Conservation (phyloP, 208 protist species). For the Spongospora subterranea region DNA sequence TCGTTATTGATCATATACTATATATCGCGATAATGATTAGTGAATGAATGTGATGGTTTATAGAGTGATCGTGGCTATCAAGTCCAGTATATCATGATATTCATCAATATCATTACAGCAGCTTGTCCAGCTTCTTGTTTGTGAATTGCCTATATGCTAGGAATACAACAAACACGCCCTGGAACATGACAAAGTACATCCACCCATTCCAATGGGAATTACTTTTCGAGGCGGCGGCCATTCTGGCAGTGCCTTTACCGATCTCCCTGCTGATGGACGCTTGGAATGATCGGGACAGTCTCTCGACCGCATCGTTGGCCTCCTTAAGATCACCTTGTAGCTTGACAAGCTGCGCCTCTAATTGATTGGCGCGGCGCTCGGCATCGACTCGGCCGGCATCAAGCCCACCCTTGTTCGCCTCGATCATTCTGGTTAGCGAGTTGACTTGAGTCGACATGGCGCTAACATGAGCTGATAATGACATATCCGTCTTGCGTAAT, state of each 20-base stretch:
- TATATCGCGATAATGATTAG: too few species aligned
- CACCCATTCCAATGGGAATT: background rate
- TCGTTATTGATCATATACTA: too few species aligned
- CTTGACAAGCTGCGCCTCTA: background rate
- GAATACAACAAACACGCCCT: conserved; percentile 29
- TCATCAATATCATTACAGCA: conserved; percentile 16
- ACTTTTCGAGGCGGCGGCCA: background rate
- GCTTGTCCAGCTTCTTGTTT: conserved; percentile 46
- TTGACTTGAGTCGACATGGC: background rate
- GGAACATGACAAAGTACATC: conserved; percentile 19
- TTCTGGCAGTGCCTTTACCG: background rate
- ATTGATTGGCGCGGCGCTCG: background rate
- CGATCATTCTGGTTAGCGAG: conserved; percentile 16
- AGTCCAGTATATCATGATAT: too few species aligned
- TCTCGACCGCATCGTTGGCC: background rate
- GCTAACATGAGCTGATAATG: background rate
- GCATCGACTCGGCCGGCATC: conserved; percentile 35
- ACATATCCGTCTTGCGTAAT: background rate
- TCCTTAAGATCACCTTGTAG: background rate
- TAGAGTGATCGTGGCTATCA: too few species aligned
- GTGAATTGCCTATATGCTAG: conserved; percentile 9
- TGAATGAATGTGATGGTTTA: too few species aligned
- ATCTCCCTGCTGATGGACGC: background rate
- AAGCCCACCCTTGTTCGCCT: background rate
- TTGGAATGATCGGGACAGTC: background rate